phyloP scores from a whole-genome alignment of 2,329 filamentous ascomycete genomes.

The Neocucurbitaria cava region DNA sequence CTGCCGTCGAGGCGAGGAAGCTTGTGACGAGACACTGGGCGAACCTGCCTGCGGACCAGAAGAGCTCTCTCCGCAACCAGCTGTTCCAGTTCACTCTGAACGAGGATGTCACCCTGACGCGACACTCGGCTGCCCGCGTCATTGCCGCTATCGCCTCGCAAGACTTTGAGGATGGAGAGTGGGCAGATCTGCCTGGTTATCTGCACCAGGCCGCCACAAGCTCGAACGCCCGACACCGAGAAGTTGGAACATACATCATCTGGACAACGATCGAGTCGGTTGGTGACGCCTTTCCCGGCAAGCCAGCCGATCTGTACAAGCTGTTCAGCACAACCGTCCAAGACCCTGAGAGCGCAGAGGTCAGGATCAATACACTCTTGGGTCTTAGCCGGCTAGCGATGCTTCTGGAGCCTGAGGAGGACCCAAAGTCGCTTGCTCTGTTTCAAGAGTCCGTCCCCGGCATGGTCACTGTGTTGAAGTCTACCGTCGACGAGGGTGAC shows the following conservation, averaged over 20 bases:
- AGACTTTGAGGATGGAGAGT: slow-evolving; percentile 87
- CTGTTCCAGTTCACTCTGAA: slow-evolving; percentile 83
- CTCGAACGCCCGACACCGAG: slow-evolving; percentile 77
- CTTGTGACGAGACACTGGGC: slow-evolving; percentile 88
- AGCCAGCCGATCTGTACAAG: slow-evolving; percentile 78
- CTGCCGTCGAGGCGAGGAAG: slow-evolving; percentile 86
- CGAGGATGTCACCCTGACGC: slow-evolving; percentile 76
- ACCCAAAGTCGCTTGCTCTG: slow-evolving; percentile 72
- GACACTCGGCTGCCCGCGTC: slow-evolving; percentile 87
- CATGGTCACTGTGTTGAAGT: slow-evolving; percentile 90
- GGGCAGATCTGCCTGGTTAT: slow-evolving; percentile 79
- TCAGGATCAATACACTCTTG: slow-evolving; percentile 92
- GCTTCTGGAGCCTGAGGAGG: slow-evolving; percentile 86
- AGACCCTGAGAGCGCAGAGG: slow-evolving; percentile 88
- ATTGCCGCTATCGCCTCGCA: slow-evolving; percentile 85
- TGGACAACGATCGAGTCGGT: slow-evolving; percentile 90
- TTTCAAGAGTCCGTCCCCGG: slow-evolving; percentile 83
- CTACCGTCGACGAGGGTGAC: slow-evolving; percentile 77
- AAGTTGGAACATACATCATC: slow-evolving; percentile 91
- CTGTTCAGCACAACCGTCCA: slow-evolving; percentile 88
- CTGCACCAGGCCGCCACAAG: slow-evolving; percentile 82
- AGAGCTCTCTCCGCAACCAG: slow-evolving; percentile 79
- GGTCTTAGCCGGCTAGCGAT: slow-evolving; percentile 87
- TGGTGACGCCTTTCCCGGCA: slow-evolving; percentile 82
- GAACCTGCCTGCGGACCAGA: slow-evolving; percentile 74